These are phyloP conservation scores for Suillus decipiens DNA, from an alignment of 768 basidiomycete species.

Conservation along the genomic window DNA sequence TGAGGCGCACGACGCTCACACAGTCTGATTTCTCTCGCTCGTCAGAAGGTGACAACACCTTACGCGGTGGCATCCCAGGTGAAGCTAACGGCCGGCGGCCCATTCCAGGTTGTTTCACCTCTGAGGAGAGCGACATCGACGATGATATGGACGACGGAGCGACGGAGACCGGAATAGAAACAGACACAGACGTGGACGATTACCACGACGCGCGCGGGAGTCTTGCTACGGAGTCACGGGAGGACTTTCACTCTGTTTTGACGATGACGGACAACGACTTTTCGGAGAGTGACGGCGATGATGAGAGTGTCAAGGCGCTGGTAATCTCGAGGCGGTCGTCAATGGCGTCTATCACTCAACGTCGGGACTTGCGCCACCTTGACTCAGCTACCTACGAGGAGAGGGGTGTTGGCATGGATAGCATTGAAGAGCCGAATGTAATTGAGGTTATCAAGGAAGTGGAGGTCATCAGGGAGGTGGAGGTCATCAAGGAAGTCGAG, in stretches of 20 bases:
- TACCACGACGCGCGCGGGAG: conserved; percentile 79
- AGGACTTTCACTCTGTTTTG: conserved; percentile 78
- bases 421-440: conserved; percentile 32
- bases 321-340: conserved; percentile 39
- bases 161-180: conserved; percentile 67
- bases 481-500: conserved; percentile 24
- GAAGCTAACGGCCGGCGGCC: neutral
- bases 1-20: conserved; percentile 46
- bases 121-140: conserved; percentile 38
- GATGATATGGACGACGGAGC: conserved; percentile 42
- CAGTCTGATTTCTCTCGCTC: conserved; percentile 44
- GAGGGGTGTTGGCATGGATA: conserved; percentile 38
- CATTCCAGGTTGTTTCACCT: conserved; percentile 24
- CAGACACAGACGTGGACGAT: conserved; percentile 69
- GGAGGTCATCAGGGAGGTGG: conserved; percentile 27
- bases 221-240: conserved; percentile 63
- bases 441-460: conserved; percentile 34
- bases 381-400: conserved; percentile 53
- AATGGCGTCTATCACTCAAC: conserved; percentile 24
- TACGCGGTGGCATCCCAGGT: conserved; percentile 33
- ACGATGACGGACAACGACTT: conserved; percentile 70
- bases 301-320: conserved; percentile 78
- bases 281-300: conserved; percentile 56
- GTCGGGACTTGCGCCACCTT: conserved; percentile 7
- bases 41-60: conserved; percentile 39